Evolutionary conservation across 345 rosid species (phyloP), one percentile per base, ranked within the genome.

Genomic region (Pugionium cornutum): DNA sequence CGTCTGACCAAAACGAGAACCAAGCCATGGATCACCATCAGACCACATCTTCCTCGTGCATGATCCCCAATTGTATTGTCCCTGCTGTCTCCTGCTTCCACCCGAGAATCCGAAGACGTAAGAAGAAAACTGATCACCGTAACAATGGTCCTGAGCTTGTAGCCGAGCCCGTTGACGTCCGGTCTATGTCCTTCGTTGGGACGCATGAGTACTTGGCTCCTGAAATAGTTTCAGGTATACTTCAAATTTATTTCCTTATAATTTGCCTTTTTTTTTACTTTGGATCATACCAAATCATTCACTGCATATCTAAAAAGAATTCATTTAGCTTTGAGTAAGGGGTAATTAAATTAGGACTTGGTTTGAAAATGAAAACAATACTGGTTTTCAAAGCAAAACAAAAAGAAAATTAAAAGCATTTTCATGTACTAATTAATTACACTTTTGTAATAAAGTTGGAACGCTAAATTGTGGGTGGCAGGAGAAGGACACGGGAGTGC

Each of bases 101-200:
- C 68, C 90, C 94, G 1, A 88, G 67, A 67, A 82, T 87, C 40
- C 83, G 77, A 47, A 73, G 85, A 36, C 87, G 85, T 48, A 92
- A 86, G 91, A 89, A 83, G 79, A 62, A 79, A 8, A 52, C 75
- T 0, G 69, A 75, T 58, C 80, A 77, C 62, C 78, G 73, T 2
- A 61, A 72, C 31, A 65, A 3, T 2, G 83, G 89, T 36, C 95
- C 90, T 1, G 96, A 89, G 70, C 82, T 92, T 8, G 92, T 92
- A 10, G 91, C 92, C 0, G 94, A 85, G 72, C 98, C 97, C 2
- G 45, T 92, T 0, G 98, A 92, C 28, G 89, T 87, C 40, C 80
- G 96, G 62, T 92, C 97, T 10, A 92, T 88, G 96, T 92, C 98
- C 0, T 92, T 87, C 4, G 94, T 92, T 3, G 96, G 98, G 74